A percentile compares a stretch with the other conserved stretches of the same genome.
phyloP scores from a whole-genome alignment of 225 moss, liverwort and hornwort genomes.

The Straminergon stramineum region DNA sequence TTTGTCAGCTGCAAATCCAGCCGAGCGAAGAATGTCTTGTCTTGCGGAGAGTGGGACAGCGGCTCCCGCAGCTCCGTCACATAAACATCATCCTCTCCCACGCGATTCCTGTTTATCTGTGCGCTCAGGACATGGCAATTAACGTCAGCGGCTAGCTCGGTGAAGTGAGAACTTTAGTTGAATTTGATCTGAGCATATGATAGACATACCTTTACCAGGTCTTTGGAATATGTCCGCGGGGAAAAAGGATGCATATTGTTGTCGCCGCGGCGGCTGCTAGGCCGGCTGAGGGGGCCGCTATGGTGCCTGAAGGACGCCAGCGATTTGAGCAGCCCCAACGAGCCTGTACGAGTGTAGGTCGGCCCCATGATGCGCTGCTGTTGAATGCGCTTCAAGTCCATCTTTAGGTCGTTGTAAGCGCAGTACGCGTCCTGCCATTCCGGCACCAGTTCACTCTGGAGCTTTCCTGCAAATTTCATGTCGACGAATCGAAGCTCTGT shows the following conservation, averaged over 20 bases:
- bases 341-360: slow-evolving; percentile 5
- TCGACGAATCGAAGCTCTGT: neutral
- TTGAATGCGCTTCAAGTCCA: slow-evolving; percentile 15
- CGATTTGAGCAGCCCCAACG: slow-evolving; percentile 2
- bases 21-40: slow-evolving; percentile 38
- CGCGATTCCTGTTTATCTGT: neutral
- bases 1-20: slow-evolving; percentile 64
- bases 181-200: neutral
- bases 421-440: slow-evolving; percentile 44
- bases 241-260: neutral
- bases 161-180: neutral
- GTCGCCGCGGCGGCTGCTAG: neutral
- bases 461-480: neutral
- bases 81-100: neutral
- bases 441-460: slow-evolving; percentile 15
- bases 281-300: neutral
- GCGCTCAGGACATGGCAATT: neutral
- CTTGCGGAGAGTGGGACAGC: slow-evolving; percentile 26
- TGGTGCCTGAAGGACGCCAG: neutral
- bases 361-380: neutral
- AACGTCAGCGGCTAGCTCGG: neutral
- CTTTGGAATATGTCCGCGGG: neutral
- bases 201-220: neutral
- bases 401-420: slow-evolving; percentile 23
- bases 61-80: slow-evolving; percentile 45